Base-by-base conservation (phyloP, 2,329 filamentous ascomycete species). In the Penicillium sp. region DNA sequence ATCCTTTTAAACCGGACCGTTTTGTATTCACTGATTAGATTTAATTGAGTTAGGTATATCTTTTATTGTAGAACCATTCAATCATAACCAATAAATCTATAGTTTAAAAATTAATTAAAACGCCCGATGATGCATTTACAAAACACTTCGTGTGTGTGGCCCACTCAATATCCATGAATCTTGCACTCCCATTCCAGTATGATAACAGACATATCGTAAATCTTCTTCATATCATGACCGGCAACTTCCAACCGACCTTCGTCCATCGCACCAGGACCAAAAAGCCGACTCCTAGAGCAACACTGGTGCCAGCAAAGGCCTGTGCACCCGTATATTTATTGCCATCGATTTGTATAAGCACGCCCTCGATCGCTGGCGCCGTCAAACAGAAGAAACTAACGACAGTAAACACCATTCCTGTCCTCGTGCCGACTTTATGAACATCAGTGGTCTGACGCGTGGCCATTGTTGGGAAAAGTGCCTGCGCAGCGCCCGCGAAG, bases 401-500 rank as follows among this genome's bases (percentile, higher is more conserved):
- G 58, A 82, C 75, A 33, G 74, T 78, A 52, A 84, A 78, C 3
- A 79, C 74, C 78, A 83, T 81, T 1, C 82, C 81, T 66, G 82
- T 80, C 20, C 81, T 70, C 12, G 80, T 77, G 0, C 82, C 82
- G 5, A 74, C 71, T 65, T 81, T 83, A 59, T 75, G 75, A 58
- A 81, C 56, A 63, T 84, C 51, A 77, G 0, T 74, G 74, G 1
- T 79, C 81, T 58, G 84, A 69, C 45, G 79, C 80, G 79, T 81
- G 38, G 87, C 65, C 0, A 80, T 82, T 0, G 85, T 83, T 0
- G 87, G 86, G 63, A 90, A 89, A 12, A 90, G 68, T 5, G 52
- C 52, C 48, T 56, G 52, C 3, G 53, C 48, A 21, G 52, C 53
- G 8, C 52, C 57, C 5, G 47, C 52, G 20, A 52, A 40, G 3